Evolutionary conservation across 164 flowering plant genomes (phyloP).

Genomic region (Euptelea pleiosperma): DNA sequence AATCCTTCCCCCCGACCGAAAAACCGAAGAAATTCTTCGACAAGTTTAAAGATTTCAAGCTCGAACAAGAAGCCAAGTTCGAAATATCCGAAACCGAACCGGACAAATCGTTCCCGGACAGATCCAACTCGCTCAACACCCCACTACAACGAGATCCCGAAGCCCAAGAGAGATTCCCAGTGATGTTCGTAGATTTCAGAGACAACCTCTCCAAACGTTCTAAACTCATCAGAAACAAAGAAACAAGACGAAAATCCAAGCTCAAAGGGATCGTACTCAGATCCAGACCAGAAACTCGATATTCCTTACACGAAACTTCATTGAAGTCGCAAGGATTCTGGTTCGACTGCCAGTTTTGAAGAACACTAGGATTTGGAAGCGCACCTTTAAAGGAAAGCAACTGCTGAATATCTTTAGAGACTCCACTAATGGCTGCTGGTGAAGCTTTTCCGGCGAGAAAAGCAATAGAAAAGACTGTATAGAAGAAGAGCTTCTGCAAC

Average conservation of each 20-base stretch:
- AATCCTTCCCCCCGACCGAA: conserved; percentile 11
- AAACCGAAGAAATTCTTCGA: conserved; percentile 50
- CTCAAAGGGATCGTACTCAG: conserved; percentile 31
- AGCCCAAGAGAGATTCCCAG: conserved; percentile 42
- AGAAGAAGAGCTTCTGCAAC: not conserved
- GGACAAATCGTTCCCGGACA: conserved; percentile 49
- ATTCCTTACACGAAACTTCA: conserved; percentile 52
- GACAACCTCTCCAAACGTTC: conserved; percentile 38
- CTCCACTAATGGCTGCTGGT: conserved; percentile 12
- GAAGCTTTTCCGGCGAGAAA: conserved; percentile 3
- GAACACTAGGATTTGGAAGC: conserved; percentile 31
- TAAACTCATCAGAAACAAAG: conserved; percentile 38
- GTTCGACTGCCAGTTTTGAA: conserved; percentile 44
- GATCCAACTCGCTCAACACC: conserved; percentile 49
- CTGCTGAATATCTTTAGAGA: conserved; percentile 27
- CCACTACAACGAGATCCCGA: conserved; percentile 36
- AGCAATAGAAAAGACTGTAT: not conserved
- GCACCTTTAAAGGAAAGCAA: conserved; percentile 54
- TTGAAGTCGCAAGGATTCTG: conserved; percentile 48
- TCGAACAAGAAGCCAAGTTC: conserved; percentile 40
- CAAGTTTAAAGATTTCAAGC: conserved; percentile 48
- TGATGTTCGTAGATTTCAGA: conserved; percentile 34
- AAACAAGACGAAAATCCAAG: conserved; percentile 42
- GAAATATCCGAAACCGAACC: conserved; percentile 50
- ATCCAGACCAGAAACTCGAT: conserved; percentile 52